These are phyloP conservation scores for Candida silvicultrix DNA, from an alignment of 805 yeast species.

Conservation along the genomic window DNA sequence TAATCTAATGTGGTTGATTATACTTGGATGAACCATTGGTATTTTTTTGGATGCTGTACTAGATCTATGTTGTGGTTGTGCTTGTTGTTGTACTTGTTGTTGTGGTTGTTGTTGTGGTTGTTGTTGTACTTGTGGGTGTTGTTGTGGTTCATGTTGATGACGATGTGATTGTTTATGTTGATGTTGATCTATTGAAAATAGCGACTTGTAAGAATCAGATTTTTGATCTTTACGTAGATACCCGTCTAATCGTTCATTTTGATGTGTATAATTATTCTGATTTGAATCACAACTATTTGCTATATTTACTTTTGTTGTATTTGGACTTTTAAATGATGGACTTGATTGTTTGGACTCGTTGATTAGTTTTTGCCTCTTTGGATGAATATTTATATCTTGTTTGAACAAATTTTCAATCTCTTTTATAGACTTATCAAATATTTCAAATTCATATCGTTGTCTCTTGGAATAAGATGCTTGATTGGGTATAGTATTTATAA, in stretches of 20 bases:
- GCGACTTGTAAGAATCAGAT: neutral
- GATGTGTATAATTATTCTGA: neutral
- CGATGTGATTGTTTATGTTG: neutral
- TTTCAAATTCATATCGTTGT: constrained; percentile 1
- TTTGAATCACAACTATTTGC: neutral
- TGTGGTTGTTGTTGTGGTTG: neutral
- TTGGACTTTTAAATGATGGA: neutral
- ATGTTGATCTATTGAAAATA: neutral
- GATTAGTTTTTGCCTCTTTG: neutral
- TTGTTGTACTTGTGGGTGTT: too few relatives aligned
- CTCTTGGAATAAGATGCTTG: constrained; percentile 10
- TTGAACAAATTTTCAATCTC: constrained; percentile 1
- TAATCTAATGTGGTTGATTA: neutral
- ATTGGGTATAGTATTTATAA: neutral
- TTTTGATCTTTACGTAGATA: neutral
- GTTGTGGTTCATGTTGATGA: neutral
- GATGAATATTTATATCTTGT: neutral
- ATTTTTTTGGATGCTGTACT: neutral
- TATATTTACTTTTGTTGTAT: neutral
- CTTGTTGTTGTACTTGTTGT: neutral
- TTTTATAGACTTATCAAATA: constrained; percentile 1
- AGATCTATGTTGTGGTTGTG: neutral
- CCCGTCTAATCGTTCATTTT: neutral
- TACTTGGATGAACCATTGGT: neutral
- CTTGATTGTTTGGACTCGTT: neutral